These are phyloP conservation scores for Solanum pennellii DNA, from an alignment of 257 asterid species.

Conservation along the genomic window DNA sequence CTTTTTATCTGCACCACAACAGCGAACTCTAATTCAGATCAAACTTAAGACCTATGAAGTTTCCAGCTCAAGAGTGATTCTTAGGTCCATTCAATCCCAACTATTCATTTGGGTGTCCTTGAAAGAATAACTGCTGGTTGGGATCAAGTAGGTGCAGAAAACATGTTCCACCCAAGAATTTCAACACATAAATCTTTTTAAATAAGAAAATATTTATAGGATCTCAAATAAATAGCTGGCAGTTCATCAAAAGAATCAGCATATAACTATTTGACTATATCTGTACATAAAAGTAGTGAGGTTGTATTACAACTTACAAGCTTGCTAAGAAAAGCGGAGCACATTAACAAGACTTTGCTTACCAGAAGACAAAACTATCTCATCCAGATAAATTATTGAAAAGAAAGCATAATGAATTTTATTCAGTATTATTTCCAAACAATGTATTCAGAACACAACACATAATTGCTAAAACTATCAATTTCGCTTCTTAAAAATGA, in stretches of 20 bases:
- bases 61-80: neutral
- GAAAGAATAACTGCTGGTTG: neutral
- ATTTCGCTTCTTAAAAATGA: neutral
- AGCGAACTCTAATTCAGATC: neutral
- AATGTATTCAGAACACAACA: neutral
- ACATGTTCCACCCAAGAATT: neutral
- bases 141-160: neutral
- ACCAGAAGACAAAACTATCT: neutral
- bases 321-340: neutral
- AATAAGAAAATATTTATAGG: neutral
- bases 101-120: neutral
- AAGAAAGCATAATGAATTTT: neutral
- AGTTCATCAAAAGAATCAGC: neutral
- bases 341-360: neutral
- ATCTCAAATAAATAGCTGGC: neutral
- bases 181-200: neutral
- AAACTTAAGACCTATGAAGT: neutral
- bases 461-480: neutral
- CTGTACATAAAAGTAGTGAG: neutral
- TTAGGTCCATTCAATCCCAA: neutral
- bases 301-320: neutral
- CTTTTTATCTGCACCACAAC: constrained; percentile 54
- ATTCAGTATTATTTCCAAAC: neutral
- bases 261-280: neutral
- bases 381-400: neutral